Percentiles rank a stretch among this genome's conserved stretches.
phyloP scores from a whole-genome alignment of 768 basidiomycete genomes.

The Mycena rosella region DNA sequence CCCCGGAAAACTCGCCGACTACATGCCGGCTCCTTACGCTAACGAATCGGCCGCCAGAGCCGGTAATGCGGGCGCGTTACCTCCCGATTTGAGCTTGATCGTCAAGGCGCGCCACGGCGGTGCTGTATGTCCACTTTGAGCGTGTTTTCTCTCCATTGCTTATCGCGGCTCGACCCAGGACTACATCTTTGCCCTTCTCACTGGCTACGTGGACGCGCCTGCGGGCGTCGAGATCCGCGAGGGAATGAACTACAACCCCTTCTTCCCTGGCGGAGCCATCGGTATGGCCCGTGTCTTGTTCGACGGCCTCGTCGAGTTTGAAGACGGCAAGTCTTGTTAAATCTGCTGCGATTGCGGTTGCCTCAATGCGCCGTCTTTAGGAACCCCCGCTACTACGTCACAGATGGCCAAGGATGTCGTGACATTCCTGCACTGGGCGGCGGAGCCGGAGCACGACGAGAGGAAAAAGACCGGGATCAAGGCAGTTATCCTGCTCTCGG shows the following conservation, averaged over 20 bases:
- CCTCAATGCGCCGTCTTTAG: slow-evolving; percentile 51
- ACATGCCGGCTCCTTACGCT: slow-evolving; percentile 94
- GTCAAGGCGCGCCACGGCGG: slow-evolving; percentile 98
- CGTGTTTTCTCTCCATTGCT: slow-evolving; percentile 16
- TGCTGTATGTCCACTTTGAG: slow-evolving; percentile 72
- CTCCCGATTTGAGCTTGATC: slow-evolving; percentile 97
- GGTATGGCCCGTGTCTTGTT: slow-evolving; percentile 98
- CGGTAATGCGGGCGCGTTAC: slow-evolving; percentile 93
- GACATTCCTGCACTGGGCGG: slow-evolving; percentile 96
- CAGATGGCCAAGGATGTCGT: slow-evolving; percentile 99
- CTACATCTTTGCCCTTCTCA: slow-evolving; percentile 96
- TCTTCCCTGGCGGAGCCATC: slow-evolving; percentile 98
- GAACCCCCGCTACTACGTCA: slow-evolving; percentile 95
- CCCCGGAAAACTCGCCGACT: slow-evolving; percentile 98
- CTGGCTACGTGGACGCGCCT: slow-evolving; percentile 96
- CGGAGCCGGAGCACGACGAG: slow-evolving; percentile 98
- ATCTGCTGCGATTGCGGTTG: not conserved
- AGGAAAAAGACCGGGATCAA: slow-evolving; percentile 98
- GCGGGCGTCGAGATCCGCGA: slow-evolving; percentile 96
- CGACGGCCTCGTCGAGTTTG: slow-evolving; percentile 96
- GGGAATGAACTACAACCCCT: slow-evolving; percentile 99
- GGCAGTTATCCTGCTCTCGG: slow-evolving; percentile 93
- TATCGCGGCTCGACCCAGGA: slow-evolving; percentile 64
- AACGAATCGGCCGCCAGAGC: slow-evolving; percentile 98
- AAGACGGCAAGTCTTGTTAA: slow-evolving; percentile 74